These are phyloP conservation scores for Berkeleyomyces basicola DNA, from an alignment of 2,329 filamentous ascomycete species.

Conservation along the genomic window DNA sequence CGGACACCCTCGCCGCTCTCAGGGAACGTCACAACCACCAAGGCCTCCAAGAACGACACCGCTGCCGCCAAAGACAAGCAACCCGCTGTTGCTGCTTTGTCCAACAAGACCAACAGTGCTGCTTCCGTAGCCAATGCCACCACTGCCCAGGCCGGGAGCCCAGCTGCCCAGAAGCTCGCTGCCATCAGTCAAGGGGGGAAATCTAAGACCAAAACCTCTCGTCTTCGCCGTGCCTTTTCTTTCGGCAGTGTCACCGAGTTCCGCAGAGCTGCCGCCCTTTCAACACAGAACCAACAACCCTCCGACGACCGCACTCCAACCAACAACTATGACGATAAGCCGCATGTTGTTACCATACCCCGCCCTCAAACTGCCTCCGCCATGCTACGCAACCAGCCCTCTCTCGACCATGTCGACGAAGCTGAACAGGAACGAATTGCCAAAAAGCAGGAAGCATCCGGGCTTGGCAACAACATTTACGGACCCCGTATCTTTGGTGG, in stretches of 20 bases:
- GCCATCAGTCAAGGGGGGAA: slow-evolving; percentile 69
- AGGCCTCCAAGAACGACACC: slow-evolving; percentile 30
- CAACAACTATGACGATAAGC: slow-evolving; percentile 20
- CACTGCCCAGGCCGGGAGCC: slow-evolving; percentile 32
- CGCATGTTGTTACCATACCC: slow-evolving; percentile 15
- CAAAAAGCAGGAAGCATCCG: slow-evolving; percentile 77
- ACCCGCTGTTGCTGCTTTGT: slow-evolving; percentile 17
- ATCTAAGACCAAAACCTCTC: slow-evolving; percentile 69
- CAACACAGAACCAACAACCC: slow-evolving; percentile 23
- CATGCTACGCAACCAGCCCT: slow-evolving; percentile 52
- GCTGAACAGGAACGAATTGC: slow-evolving; percentile 85
- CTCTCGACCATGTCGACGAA: slow-evolving; percentile 50
- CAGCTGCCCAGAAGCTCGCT: slow-evolving; percentile 68
- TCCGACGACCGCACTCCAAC: neutral
- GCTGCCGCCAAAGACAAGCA: slow-evolving; percentile 19
- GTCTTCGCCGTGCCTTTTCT: slow-evolving; percentile 80
- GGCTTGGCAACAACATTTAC: slow-evolving; percentile 88
- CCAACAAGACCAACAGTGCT: slow-evolving; percentile 18
- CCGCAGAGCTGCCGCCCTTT: slow-evolving; percentile 53
- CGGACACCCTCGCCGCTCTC: slow-evolving; percentile 61
- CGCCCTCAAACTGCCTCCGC: slow-evolving; percentile 10
- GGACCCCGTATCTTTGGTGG: slow-evolving; percentile 72
- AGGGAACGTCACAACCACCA: slow-evolving; percentile 47
- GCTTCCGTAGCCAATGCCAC: neutral
- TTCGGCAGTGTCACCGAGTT: slow-evolving; percentile 93